phyloP scores from a whole-genome alignment of 2,329 filamentous ascomycete genomes.

The Juglanconis juglandina region DNA sequence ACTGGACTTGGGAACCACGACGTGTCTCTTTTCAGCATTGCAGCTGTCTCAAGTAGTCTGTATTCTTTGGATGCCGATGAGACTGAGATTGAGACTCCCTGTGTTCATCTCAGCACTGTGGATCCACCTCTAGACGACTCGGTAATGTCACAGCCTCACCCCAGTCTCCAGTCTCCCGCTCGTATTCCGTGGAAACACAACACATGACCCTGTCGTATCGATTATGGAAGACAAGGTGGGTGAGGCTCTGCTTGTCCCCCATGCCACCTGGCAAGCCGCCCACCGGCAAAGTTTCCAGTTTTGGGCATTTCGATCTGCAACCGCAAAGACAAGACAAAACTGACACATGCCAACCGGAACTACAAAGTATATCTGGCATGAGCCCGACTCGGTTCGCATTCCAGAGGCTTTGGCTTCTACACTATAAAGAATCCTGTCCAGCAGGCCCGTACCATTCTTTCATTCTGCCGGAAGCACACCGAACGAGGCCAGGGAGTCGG shows the following conservation, averaged over 20 bases:
- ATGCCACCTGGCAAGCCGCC: neutral
- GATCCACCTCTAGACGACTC: neutral
- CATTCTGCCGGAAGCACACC: too few species aligned
- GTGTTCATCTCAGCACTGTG: neutral
- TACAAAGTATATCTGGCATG: neutral
- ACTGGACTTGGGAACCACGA: too few species aligned
- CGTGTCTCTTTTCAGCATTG: too few species aligned
- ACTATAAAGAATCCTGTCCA: too few species aligned
- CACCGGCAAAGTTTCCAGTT: neutral
- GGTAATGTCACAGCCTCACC: slow-evolving; percentile 55
- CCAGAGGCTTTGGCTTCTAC: neutral
- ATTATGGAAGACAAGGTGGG: neutral
- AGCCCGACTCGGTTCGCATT: neutral
- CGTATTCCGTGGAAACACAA: slow-evolving; percentile 50
- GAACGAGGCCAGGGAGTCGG: too few species aligned
- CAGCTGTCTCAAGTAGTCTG: too few species aligned
- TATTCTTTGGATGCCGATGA: neutral
- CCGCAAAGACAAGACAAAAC: neutral
- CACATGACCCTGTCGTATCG: slow-evolving; percentile 64
- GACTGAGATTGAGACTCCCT: neutral
- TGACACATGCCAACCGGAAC: neutral
- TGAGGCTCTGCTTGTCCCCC: slow-evolving; percentile 3
- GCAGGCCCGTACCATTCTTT: too few species aligned
- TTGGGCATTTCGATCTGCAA: slow-evolving; percentile 10
- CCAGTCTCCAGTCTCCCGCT: slow-evolving; percentile 81